phyloP scores from a whole-genome alignment of 1,284 basidiomycete species.

The Trichosporon coremiiforme region DNA sequence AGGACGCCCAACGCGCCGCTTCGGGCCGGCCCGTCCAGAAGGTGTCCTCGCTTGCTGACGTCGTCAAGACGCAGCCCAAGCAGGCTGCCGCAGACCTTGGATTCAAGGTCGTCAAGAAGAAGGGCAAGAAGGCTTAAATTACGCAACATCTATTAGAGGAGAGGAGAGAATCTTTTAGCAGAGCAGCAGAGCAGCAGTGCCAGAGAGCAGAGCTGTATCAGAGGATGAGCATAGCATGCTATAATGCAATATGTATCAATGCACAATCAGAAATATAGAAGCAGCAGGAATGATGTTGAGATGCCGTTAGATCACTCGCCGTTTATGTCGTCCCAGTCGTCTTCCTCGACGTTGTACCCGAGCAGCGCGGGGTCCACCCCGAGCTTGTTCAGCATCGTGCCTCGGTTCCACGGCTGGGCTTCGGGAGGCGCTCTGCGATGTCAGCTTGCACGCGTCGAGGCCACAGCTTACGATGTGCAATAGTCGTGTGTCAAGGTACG shows the following conservation, averaged over 20 bases:
- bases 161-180: neutral
- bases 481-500: neutral
- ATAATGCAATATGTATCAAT: constrained; percentile 19
- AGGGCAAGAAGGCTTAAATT: constrained; percentile 53
- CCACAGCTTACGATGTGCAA: neutral
- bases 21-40: constrained; percentile 25
- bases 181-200: neutral
- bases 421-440: neutral
- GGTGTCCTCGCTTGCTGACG: constrained; percentile 54
- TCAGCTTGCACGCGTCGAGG: neutral
- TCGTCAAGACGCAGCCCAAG: constrained; percentile 85
- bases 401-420: constrained; percentile 43
- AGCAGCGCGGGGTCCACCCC: constrained; percentile 50
- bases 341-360: constrained; percentile 45
- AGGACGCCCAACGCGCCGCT: constrained; percentile 61
- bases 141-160: neutral
- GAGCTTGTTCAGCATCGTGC: constrained; percentile 41
- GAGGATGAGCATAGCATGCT: constrained; percentile 8
- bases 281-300: neutral
- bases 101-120: constrained; percentile 89
- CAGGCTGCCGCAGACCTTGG: constrained; percentile 72
- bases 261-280: constrained; percentile 4
- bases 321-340: constrained; percentile 45
- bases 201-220: neutral
- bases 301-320: constrained; percentile 8